Conservation (phyloP, 139 green algal genomes). For the Chlamydomonas sp. region DNA sequence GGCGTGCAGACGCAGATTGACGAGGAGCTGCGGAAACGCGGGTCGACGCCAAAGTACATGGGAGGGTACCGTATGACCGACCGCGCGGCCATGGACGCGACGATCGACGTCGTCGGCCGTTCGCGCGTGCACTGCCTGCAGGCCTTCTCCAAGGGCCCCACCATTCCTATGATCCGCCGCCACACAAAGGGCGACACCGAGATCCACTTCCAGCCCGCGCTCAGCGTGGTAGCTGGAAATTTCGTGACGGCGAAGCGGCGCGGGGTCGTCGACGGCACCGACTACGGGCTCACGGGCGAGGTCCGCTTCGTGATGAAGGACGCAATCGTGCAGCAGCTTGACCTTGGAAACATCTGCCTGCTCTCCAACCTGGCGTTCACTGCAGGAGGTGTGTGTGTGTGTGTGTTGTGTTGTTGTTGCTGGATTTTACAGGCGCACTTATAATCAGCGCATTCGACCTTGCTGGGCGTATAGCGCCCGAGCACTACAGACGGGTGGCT, state of each 20-base stretch:
- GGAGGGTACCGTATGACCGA: constrained; percentile 80
- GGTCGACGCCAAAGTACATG: constrained; percentile 40
- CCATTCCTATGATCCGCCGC: constrained; percentile 77
- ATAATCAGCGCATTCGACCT: too few species aligned
- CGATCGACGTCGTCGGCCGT: constrained; percentile 62
- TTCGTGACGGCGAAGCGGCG: constrained; percentile 81
- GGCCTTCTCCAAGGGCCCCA: constrained; percentile 66
- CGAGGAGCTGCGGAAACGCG: constrained; percentile 32
- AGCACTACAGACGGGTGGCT: too few species aligned
- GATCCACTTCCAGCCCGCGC: constrained; percentile 45
- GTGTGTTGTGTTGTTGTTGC: too few species aligned
- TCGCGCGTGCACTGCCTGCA: constrained; percentile 65
- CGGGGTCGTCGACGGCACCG: constrained; percentile 83
- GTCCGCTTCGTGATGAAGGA: constrained; percentile 69
- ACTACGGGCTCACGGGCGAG: constrained; percentile 82
- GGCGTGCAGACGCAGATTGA: constrained; percentile 68
- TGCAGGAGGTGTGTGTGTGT: too few species aligned
- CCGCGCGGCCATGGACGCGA: constrained; percentile 15
- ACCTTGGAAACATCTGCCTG: constrained; percentile 79
- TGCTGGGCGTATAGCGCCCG: too few species aligned
- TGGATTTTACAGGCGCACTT: too few species aligned
- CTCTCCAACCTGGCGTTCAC: constrained; percentile 86
- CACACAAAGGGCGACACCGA: constrained; percentile 64
- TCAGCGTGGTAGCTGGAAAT: constrained; percentile 74
- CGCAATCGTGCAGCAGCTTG: constrained; percentile 71